A percentile compares a stretch with the other conserved stretches of the same genome.
These are phyloP conservation scores for Fraxinus ornus DNA, from an alignment of 305 asterid genomes.

Conservation along the genomic window DNA sequence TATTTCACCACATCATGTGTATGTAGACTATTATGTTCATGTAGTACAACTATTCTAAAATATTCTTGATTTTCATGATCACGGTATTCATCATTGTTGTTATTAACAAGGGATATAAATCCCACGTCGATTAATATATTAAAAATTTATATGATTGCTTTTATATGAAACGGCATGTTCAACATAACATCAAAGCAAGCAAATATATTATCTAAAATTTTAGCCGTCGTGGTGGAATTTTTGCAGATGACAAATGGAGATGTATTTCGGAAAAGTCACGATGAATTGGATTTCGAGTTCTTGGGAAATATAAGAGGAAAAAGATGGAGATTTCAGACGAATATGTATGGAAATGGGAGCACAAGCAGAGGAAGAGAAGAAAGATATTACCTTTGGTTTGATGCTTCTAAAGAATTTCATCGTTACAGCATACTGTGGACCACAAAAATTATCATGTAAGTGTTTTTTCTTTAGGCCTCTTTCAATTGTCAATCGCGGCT, in stretches of 20 bases:
- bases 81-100: too few relatives aligned
- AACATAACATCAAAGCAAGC: too few relatives aligned
- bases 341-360: slow-evolving; percentile 95
- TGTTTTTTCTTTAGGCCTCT: neutral
- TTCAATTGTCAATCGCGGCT: slow-evolving; percentile 34
- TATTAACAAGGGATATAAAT: too few relatives aligned
- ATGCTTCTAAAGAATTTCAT: slow-evolving; percentile 78
- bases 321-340: slow-evolving; percentile 94
- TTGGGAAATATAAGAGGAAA: slow-evolving; percentile 81
- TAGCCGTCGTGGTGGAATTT: neutral
- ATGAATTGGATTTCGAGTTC: slow-evolving; percentile 89
- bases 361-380: slow-evolving; percentile 89
- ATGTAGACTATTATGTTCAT: too few relatives aligned
- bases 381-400: slow-evolving; percentile 78
- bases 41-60: too few relatives aligned
- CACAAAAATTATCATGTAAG: slow-evolving; percentile 74
- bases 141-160: too few relatives aligned
- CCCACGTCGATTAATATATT: too few relatives aligned
- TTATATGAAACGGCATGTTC: too few relatives aligned
- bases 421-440: slow-evolving; percentile 86
- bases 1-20: too few relatives aligned
- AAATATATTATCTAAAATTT: neutral
- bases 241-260: slow-evolving; percentile 75
- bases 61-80: too few relatives aligned
- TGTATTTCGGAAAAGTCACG: slow-evolving; percentile 62